A percentile compares a stretch with the other conserved stretches of the same genome.
These are phyloP conservation scores for Psilocybe sp. DNA, from an alignment of 768 basidiomycete species.

Conservation along the genomic window DNA sequence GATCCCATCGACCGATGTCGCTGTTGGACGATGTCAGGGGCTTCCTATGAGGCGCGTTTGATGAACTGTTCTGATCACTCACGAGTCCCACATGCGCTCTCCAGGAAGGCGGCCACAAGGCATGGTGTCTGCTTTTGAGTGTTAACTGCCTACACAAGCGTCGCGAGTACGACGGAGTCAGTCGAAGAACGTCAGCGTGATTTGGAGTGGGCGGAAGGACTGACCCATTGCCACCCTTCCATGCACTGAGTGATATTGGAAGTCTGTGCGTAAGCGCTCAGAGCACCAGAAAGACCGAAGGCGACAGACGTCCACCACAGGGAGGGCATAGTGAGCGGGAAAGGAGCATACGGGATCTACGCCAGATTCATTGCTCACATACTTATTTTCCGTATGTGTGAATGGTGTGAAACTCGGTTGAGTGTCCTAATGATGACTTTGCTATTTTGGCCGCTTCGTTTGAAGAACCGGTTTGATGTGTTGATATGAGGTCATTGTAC, in stretches of 20 bases:
- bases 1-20: constrained; percentile 34
- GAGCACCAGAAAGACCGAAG: constrained; percentile 10
- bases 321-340: constrained; percentile 8
- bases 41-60: not conserved
- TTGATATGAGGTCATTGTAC: too few species aligned
- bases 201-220: constrained; percentile 1
- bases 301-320: constrained; percentile 7
- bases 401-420: not conserved
- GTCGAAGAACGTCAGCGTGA: not conserved
- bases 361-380: constrained; percentile 2
- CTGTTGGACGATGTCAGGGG: constrained; percentile 22
- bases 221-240: constrained; percentile 35
- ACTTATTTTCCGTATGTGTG: not conserved
- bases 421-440: not conserved
- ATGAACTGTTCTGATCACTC: not conserved
- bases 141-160: constrained; percentile 35
- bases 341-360: constrained; percentile 5
- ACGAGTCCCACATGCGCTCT: constrained; percentile 35
- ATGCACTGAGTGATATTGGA: constrained; percentile 37
- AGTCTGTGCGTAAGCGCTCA: constrained; percentile 26
- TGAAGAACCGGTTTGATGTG: too few species aligned
- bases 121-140: constrained; percentile 46
- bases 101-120: constrained; percentile 45
- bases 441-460: not conserved
- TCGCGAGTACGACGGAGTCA: not conserved